Evolutionary conservation across 148 eudicot genomes (phyloP), one percentile per base, ranked within the genome.

Genomic region (Heliosperma pusillum): DNA sequence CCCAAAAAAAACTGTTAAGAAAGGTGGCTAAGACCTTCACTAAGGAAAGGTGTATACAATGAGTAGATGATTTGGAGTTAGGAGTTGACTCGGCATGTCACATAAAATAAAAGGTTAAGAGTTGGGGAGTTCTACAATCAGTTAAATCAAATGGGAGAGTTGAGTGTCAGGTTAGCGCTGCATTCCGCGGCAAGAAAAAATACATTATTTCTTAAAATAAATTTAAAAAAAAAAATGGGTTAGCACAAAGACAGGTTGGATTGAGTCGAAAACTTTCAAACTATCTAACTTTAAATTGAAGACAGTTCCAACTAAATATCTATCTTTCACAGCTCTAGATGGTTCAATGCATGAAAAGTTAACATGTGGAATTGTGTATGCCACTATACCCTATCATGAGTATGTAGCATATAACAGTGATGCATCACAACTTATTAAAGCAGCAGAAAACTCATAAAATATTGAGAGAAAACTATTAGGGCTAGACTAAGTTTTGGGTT

Each of bases 1-100:
- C 33, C 1, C 10, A 61, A 61, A 61, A 25, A 26, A 24, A 61
- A 21, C 42, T 36, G 3, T 36, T 6, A 58, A 58, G 8, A 58
- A 7, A 58, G 11, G 62, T 58, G 20, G 62, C 11, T 62, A 11
- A 62, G 36, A 61, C 36, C 17, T 61, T 61, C 33, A 9, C 66
- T 4, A 66, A 36, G 52, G 52, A 66, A 66, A 66, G 70, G 70
- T 36, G 52, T 21, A 66, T 36, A 22, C 13, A 27, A 66, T 22
- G 16, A n/a, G 9, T 21, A 66, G 7, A 66, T 40, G 52, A 40
- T 40, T 66, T 40, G 52, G 70, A 66, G 52, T 29, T 66, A 19
- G 11, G 20, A 66, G 36, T 66, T 36, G 52, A 42, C 15, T n/a
- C 21, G 9, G 42, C 19, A 27, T 22, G 10, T 65, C 63, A 42